These are phyloP conservation scores for Athelia sp. DNA, from an alignment of 1,284 basidiomycete species.

Conservation along the genomic window DNA sequence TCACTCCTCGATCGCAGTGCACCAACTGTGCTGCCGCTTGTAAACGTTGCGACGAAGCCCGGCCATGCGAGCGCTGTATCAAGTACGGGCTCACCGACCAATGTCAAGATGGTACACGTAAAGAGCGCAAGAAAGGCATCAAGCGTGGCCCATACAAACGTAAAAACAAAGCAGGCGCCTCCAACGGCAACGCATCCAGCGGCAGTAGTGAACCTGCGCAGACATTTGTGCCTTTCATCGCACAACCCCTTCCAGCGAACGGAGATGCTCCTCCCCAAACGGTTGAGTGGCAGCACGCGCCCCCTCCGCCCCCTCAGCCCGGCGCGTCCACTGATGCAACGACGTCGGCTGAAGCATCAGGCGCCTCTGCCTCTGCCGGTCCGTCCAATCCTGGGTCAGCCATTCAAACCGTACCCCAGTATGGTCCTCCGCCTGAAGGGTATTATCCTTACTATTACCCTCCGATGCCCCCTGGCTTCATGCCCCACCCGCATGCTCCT, in stretches of 20 bases:
- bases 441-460: constrained; percentile 3
- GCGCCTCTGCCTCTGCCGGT: not conserved
- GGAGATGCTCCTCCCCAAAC: not conserved
- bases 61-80: constrained; percentile 76
- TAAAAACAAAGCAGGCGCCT: constrained; percentile 45
- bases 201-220: not conserved
- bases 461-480: not conserved
- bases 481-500: not conserved
- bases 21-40: constrained; percentile 84
- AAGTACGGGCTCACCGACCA: constrained; percentile 72
- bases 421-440: constrained; percentile 1
- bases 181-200: too few relatives aligned
- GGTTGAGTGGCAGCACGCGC: not conserved
- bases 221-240: not conserved
- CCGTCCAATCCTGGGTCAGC: not conserved
- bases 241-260: not conserved
- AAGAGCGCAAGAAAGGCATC: constrained; percentile 81
- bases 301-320: not conserved
- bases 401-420: too few relatives aligned
- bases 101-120: constrained; percentile 73
- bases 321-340: not conserved
- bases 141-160: constrained; percentile 85
- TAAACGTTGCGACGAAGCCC: constrained; percentile 78
- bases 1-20: constrained; percentile 48
- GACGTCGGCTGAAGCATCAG: not conserved